Conservation (phyloP, 1,139 yeast genomes). For the Wickerhamiella pararugosa region DNA sequence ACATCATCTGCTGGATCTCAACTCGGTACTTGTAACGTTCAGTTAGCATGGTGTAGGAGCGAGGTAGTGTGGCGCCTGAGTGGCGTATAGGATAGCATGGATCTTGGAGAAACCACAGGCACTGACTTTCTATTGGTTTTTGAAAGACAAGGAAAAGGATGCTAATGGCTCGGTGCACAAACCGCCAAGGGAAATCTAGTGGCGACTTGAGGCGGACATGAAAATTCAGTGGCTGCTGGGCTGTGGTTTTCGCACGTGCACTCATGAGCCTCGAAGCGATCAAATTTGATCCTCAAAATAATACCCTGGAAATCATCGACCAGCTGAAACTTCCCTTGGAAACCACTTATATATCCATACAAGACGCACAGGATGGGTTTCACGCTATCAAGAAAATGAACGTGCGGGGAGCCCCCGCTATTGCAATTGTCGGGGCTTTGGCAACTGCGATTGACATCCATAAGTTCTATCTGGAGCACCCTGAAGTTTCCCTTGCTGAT, state of each 20-base stretch:
- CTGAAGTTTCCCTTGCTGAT: conserved; percentile 7
- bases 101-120: background rate
- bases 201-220: background rate
- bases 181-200: background rate
- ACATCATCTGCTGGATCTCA: conserved; percentile 97
- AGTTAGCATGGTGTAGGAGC: background rate
- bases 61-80: background rate
- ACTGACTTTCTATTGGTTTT: background rate
- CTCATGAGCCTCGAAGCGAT: conserved; percentile 41
- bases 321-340: conserved; percentile 73
- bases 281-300: conserved; percentile 37
- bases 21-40: conserved; percentile 61
- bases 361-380: conserved; percentile 55
- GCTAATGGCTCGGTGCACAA: background rate
- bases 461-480: background rate
- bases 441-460: conserved; percentile 61
- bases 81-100: background rate
- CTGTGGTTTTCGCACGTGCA: background rate
- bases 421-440: conserved; percentile 85
- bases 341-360: conserved; percentile 48
- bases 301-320: conserved; percentile 50
- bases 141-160: background rate
- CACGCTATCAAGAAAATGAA: conserved; percentile 77
- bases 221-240: too few species aligned
- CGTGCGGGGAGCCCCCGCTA: conserved; percentile 97